Conservation (phyloP, 2,329 filamentous ascomycete species). For the Penicillium sp. region DNA sequence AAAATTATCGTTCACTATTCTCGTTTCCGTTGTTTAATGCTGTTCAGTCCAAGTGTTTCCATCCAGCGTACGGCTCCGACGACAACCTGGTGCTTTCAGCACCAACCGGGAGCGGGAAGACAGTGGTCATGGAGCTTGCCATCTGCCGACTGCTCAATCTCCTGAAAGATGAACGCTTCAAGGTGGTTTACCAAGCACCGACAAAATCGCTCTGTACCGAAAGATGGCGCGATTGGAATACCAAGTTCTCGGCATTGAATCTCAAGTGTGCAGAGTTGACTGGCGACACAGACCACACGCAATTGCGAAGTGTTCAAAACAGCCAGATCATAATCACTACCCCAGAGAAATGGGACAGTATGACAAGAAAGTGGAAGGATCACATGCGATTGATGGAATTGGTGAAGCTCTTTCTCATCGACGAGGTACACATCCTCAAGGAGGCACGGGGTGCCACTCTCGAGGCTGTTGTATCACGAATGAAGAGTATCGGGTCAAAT, state of each 20-base stretch:
- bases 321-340: conserved; percentile 83
- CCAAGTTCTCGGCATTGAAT: conserved; percentile 66
- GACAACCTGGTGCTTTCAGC: conserved; percentile 78
- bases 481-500: conserved; percentile 74
- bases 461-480: conserved; percentile 79
- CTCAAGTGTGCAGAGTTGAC: conserved; percentile 74
- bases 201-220: conserved; percentile 81
- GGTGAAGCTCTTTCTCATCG: conserved; percentile 76
- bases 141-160: conserved; percentile 67
- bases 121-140: conserved; percentile 74
- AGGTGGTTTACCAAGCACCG: conserved; percentile 80
- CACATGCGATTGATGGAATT: conserved; percentile 70
- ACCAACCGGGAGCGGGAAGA: conserved; percentile 84
- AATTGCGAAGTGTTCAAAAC: conserved; percentile 66
- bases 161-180: conserved; percentile 61
- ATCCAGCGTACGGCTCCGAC: conserved; percentile 61
- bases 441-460: conserved; percentile 74
- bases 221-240: conserved; percentile 70
- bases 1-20: conserved; percentile 68
- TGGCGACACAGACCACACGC: conserved; percentile 68
- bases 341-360: conserved; percentile 88
- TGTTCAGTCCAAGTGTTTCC: conserved; percentile 76
- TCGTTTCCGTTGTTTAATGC: conserved; percentile 75
- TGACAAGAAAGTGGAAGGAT: conserved; percentile 83
- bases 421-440: conserved; percentile 84